Evolutionary conservation across 225 moss, liverwort and hornwort species (phyloP).

Genomic region (Pseudoscleropodium purum): DNA sequence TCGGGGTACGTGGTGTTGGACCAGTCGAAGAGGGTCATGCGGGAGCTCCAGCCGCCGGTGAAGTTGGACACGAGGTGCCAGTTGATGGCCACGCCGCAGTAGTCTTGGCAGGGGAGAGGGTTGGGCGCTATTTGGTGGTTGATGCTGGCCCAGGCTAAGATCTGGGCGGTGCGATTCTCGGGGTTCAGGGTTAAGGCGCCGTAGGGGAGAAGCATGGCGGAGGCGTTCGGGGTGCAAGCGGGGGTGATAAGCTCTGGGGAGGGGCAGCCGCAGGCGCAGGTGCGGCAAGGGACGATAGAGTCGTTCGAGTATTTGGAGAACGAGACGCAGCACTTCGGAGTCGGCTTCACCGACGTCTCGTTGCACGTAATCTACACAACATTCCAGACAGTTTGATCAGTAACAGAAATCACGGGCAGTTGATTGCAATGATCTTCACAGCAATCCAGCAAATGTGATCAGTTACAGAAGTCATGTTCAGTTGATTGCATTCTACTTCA

Average conservation of each 20-base stretch:
- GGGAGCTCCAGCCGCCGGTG: slow-evolving; percentile 58
- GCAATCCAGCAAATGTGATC: not conserved
- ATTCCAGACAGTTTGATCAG: not conserved
- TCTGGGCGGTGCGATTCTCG: slow-evolving; percentile 49
- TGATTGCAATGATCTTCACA: not conserved
- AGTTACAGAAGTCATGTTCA: not conserved
- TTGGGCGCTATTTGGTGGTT: slow-evolving; percentile 35
- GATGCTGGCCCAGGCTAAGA: slow-evolving; percentile 43
- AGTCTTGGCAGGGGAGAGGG: slow-evolving; percentile 73
- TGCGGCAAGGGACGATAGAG: slow-evolving; percentile 72
- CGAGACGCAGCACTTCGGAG: slow-evolving; percentile 68
- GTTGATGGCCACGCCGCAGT: slow-evolving; percentile 80
- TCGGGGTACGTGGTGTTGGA: slow-evolving; percentile 24
- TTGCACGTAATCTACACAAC: slow-evolving; percentile 31
- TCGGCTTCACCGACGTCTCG: not conserved
- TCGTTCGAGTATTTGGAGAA: slow-evolving; percentile 76
- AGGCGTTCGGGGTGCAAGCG: slow-evolving; percentile 10
- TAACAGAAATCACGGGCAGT: not conserved
- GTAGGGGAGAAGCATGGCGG: slow-evolving; percentile 58
- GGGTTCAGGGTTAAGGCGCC: slow-evolving; percentile 51
- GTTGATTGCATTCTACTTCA: too few relatives aligned
- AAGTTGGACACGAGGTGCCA: slow-evolving; percentile 88
- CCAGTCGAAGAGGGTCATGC: slow-evolving; percentile 90
- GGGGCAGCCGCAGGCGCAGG: slow-evolving; percentile 76
- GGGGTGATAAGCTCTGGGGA: not conserved